phyloP scores from a whole-genome alignment of 208 protist genomes.

The Angomonas ambiguus region DNA sequence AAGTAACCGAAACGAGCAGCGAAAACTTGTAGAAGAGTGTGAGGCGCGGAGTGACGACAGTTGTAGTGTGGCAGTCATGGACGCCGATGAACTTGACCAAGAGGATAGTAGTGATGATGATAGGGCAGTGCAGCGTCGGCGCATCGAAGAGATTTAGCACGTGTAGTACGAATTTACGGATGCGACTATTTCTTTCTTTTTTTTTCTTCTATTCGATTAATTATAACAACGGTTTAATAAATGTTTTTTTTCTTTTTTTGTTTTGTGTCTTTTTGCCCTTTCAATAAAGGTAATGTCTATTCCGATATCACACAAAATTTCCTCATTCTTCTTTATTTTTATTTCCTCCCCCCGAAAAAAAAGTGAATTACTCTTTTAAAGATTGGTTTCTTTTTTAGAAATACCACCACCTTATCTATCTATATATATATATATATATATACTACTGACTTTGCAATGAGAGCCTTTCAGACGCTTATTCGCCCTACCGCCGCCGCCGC shows the following conservation, averaged over 20 bases:
- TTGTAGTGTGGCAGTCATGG: slow-evolving; percentile 52
- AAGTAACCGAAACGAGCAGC: neutral
- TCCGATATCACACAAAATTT: neutral
- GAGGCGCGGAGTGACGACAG: slow-evolving; percentile 6
- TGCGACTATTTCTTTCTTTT: no score
- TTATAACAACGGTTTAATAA: neutral
- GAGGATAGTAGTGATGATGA: slow-evolving; percentile 60
- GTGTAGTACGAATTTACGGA: no score
- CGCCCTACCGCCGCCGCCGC: neutral
- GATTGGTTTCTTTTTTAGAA: slow-evolving; percentile 10
- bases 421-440: neutral
- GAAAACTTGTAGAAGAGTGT: slow-evolving; percentile 1
- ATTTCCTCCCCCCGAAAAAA: neutral
- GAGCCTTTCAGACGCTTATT: slow-evolving; percentile 3
- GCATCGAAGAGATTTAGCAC: slow-evolving; percentile 55
- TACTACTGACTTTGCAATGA: no score
- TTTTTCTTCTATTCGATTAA: slow-evolving; percentile 9
- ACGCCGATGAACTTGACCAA: slow-evolving; percentile 56
- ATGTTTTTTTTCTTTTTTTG: neutral
- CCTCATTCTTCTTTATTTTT: neutral
- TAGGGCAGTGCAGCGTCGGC: slow-evolving; percentile 4
- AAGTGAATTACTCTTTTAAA: no score
- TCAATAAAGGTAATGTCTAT: no score
- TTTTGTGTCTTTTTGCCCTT: slow-evolving; percentile 2
- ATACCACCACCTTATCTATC: neutral